These are phyloP conservation scores for Leccinum sublutescens DNA, from an alignment of 768 basidiomycete species.

Conservation along the genomic window DNA sequence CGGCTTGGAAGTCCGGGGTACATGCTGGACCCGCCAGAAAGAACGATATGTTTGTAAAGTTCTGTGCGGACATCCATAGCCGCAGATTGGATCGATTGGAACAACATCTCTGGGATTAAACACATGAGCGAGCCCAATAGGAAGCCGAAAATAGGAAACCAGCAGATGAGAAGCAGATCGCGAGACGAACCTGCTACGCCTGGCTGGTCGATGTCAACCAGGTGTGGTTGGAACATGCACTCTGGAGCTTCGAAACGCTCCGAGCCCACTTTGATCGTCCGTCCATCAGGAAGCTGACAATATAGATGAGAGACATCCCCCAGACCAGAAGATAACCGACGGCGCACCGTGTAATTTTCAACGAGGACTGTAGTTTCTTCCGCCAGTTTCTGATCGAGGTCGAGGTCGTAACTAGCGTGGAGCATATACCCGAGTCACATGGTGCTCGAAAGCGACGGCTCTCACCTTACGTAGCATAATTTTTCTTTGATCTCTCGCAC, in stretches of 20 bases:
- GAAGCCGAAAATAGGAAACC: background rate
- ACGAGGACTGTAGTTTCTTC: slow-evolving; percentile 97
- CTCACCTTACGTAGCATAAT: slow-evolving; percentile 93
- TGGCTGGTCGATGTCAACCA: slow-evolving; percentile 95
- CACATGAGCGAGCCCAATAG: background rate
- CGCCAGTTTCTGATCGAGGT: slow-evolving; percentile 85
- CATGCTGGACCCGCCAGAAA: slow-evolving; percentile 98
- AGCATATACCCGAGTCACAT: background rate
- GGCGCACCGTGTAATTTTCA: slow-evolving; percentile 87
- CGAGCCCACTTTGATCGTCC: slow-evolving; percentile 94
- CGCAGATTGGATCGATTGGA: slow-evolving; percentile 90
- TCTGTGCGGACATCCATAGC: slow-evolving; percentile 88
- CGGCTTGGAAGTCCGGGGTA: slow-evolving; percentile 97
- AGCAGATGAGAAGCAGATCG: background rate
- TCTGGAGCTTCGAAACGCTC: slow-evolving; percentile 99
- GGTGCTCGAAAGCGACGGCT: background rate
- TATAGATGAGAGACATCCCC: slow-evolving; percentile 5
- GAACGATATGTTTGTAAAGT: slow-evolving; percentile 96
- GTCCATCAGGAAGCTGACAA: slow-evolving; percentile 86
- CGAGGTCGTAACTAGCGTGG: slow-evolving; percentile 82
- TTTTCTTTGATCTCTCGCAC: slow-evolving; percentile 99
- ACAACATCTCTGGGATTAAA: slow-evolving; percentile 75
- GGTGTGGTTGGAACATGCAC: slow-evolving; percentile 99
- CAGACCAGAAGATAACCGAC: background rate
- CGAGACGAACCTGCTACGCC: slow-evolving; percentile 80